Evolutionary conservation across 495 filamentous ascomycete genomes (phyloP).

Genomic region (Glutinoglossum americanum): DNA sequence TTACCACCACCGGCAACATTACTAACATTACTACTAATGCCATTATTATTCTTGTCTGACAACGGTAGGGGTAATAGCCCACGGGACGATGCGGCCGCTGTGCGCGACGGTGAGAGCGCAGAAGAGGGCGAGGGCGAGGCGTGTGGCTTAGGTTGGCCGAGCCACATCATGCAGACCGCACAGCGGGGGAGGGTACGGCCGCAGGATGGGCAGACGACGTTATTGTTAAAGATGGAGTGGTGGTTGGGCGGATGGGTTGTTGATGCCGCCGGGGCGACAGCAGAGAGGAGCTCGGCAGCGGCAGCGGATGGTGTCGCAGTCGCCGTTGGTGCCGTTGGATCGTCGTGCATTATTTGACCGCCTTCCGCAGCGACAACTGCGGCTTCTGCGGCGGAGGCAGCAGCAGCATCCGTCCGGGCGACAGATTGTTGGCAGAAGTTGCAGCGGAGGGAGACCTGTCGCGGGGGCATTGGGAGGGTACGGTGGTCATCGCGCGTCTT

Average conservation of each 20-base stretch:
- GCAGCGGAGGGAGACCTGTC: conserved; percentile 67
- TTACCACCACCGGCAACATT: background rate
- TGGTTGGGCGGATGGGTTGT: conserved; percentile 5
- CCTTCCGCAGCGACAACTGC: background rate
- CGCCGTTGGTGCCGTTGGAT: background rate
- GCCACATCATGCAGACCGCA: conserved; percentile 64
- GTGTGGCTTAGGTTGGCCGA: conserved; percentile 50
- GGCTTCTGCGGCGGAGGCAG: background rate
- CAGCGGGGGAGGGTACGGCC: conserved; percentile 76
- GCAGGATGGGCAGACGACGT: conserved; percentile 58
- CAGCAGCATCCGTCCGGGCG: conserved; percentile 14
- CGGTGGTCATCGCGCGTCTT: conserved; percentile 36
- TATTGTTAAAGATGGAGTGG: conserved; percentile 8
- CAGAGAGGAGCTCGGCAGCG: background rate
- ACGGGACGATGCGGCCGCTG: background rate
- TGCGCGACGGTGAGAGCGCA: too few relatives aligned
- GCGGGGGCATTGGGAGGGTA: conserved; percentile 34
- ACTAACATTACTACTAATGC: too few relatives aligned
- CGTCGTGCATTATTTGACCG: background rate
- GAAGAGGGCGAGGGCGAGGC: background rate
- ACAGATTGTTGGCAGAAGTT: conserved; percentile 48
- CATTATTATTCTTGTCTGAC: too few relatives aligned
- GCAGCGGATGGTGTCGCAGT: background rate
- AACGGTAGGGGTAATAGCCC: too few relatives aligned
- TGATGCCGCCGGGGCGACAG: background rate